These are phyloP conservation scores for Macrolepiota fuliginosa DNA, from an alignment of 768 basidiomycete species.

Conservation along the genomic window DNA sequence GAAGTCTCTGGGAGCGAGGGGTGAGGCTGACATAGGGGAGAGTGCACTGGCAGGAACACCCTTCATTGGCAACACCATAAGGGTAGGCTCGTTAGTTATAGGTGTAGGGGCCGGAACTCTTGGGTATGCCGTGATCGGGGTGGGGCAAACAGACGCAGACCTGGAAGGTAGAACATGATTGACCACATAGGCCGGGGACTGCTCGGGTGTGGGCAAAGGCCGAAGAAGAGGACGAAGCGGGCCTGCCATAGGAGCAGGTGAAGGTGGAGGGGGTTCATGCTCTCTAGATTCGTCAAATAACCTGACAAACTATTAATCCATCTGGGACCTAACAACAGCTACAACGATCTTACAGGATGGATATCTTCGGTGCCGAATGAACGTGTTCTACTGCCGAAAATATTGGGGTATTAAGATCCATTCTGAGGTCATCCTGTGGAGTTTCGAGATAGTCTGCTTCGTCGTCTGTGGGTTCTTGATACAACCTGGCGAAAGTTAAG, in stretches of 20 bases:
- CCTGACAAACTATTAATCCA: constrained; percentile 32
- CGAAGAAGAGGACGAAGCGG: constrained; percentile 50
- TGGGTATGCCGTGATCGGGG: constrained; percentile 28
- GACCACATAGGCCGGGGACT: constrained; percentile 36
- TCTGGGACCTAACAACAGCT: neutral
- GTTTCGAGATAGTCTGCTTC: neutral
- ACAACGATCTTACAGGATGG: neutral
- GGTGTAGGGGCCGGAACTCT: constrained; percentile 28
- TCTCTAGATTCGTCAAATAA: constrained; percentile 39
- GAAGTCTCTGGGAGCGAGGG: constrained; percentile 46
- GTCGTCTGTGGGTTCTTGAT: constrained; percentile 4
- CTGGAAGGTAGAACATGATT: constrained; percentile 17
- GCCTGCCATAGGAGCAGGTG: constrained; percentile 32
- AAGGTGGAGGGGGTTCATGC: constrained; percentile 27
- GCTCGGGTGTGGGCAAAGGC: constrained; percentile 45
- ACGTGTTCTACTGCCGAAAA: neutral
- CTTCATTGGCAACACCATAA: constrained; percentile 8
- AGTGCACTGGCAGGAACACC: constrained; percentile 16
- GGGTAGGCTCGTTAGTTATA: constrained; percentile 19
- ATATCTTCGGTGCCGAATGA: neutral
- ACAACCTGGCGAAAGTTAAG: neutral
- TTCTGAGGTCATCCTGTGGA: neutral
- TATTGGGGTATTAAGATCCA: neutral
- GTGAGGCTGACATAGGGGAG: constrained; percentile 33
- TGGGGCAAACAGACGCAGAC: constrained; percentile 17